A percentile compares a stretch with the other conserved stretches of the same genome.
Evolutionary conservation across 2,329 filamentous ascomycete species (phyloP).

Genomic region (Monosporascus sp.): DNA sequence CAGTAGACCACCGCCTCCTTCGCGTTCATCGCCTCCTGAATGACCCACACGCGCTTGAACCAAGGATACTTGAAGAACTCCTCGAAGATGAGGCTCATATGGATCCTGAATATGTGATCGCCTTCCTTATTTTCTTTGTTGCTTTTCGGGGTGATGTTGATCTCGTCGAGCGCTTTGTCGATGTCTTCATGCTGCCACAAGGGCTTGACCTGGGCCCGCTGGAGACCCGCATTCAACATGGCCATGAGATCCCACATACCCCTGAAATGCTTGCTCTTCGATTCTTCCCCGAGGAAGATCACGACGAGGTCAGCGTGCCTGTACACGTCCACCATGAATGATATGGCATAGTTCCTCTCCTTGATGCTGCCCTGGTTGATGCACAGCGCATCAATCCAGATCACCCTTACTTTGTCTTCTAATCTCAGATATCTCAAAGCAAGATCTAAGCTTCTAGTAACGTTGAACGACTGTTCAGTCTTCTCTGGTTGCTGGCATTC

Average conservation of each 20-base stretch:
- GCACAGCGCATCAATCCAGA: slow-evolving; percentile 4
- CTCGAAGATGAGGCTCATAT: not conserved
- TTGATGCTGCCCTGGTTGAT: slow-evolving; percentile 4
- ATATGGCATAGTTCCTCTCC: slow-evolving; percentile 3
- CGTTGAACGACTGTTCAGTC: slow-evolving; percentile 1
- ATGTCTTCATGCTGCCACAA: slow-evolving; percentile 1
- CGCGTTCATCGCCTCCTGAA: slow-evolving; percentile 4
- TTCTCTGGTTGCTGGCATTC: not conserved
- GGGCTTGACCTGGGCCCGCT: not conserved
- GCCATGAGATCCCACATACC: slow-evolving; percentile 2
- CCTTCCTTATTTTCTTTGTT: not conserved
- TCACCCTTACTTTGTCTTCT: not conserved
- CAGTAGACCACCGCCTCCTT: not conserved
- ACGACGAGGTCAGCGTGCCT: not conserved
- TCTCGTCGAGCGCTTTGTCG: not conserved
- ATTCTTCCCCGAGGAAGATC: slow-evolving; percentile 1
- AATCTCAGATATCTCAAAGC: slow-evolving; percentile 1
- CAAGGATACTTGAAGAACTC: slow-evolving; percentile 2
- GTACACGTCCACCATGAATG: slow-evolving; percentile 3
- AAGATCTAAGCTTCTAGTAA: not conserved
- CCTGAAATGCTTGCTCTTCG: not conserved
- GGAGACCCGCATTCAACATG: not conserved
- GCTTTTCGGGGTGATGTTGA: not conserved
- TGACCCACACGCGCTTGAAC: slow-evolving; percentile 3
- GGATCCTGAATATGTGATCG: not conserved